Evolutionary conservation across 2,329 filamentous ascomycete genomes (phyloP), one percentile per base, ranked within the genome.

Genomic region (Metarhizium rileyi): DNA sequence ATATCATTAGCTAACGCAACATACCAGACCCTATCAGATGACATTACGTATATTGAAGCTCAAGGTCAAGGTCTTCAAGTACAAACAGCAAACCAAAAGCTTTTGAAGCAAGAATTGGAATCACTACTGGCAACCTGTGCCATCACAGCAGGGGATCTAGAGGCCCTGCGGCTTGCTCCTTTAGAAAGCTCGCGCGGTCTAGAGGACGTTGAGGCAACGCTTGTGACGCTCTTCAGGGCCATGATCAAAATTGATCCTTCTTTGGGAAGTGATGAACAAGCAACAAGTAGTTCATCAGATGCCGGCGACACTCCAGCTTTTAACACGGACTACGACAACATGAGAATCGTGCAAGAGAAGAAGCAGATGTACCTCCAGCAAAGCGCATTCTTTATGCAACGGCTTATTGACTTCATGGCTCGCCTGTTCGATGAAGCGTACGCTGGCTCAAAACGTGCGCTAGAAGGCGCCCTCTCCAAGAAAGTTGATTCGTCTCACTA

Each of bases 21-120:
- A 10, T 6, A 2, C 23, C 61, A 94, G 86, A 97, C 90, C 45
- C 76, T 98, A 27, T 90, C 90, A 50, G 91, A 97, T 46, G 93
- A 98, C 60, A 94, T 98, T 58, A 84, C 90, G 3, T 97, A 94
- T 63, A 97, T 98, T 56, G 93, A 98, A 70, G 90, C 93, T 2
- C 93, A 98, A 67, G 90, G 89, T 6, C 91, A 98, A 69, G 93
- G 93, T 72, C 73, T 98, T 44, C 93, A 98, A 61, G 91, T 98
- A 6, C 93, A 97, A 67, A 91, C 91, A 20, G 89, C 93, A 38
- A 98, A 98, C 60, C 93, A 98, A 65, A 95, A 95, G 65, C 77
- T 95, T 26, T 77, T 98, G 44, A 89, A 91, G 65, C 87, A 84
- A 54, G 93, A 98, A 66, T 77, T 98, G 2, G 83, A 94, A 63